Evolutionary conservation across 768 basidiomycete genomes (phyloP).

Genomic region (Russula sp.): DNA sequence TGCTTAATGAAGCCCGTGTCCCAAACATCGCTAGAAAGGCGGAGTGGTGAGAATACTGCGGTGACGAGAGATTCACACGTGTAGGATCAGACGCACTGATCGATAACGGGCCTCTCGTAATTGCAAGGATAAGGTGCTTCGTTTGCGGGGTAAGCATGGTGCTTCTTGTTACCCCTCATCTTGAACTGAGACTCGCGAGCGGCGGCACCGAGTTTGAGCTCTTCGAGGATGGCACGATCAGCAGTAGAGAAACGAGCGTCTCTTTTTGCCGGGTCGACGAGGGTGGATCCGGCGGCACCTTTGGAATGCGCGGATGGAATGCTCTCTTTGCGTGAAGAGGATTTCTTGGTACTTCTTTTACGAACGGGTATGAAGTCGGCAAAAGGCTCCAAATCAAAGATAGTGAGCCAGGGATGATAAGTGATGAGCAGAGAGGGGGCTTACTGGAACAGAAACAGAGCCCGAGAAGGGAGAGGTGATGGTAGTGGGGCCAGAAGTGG

Average conservation of each 20-base stretch:
- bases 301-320: neutral
- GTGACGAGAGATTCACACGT: neutral
- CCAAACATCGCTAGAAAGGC: conserved; percentile 52
- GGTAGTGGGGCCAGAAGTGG: neutral
- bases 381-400: conserved; percentile 10
- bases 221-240: conserved; percentile 53
- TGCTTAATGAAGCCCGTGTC: conserved; percentile 50
- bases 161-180: conserved; percentile 42
- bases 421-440: neutral
- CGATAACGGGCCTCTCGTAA: conserved; percentile 55
- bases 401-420: neutral
- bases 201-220: conserved; percentile 43
- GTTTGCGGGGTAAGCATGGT: conserved; percentile 44
- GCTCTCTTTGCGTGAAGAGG: conserved; percentile 9
- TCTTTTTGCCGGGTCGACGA: neutral
- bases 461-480: conserved; percentile 6
- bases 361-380: conserved; percentile 17
- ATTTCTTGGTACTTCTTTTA: conserved; percentile 13
- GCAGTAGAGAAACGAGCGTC: conserved; percentile 46
- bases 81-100: conserved; percentile 46
- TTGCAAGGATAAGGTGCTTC: conserved; percentile 64
- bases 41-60: conserved; percentile 7
- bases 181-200: conserved; percentile 52
- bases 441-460: conserved; percentile 11
- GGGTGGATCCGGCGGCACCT: neutral